Percentiles rank a stretch among this genome's conserved stretches.
phyloP scores from a whole-genome alignment of 306 rosid species.

The Corylus americana region DNA sequence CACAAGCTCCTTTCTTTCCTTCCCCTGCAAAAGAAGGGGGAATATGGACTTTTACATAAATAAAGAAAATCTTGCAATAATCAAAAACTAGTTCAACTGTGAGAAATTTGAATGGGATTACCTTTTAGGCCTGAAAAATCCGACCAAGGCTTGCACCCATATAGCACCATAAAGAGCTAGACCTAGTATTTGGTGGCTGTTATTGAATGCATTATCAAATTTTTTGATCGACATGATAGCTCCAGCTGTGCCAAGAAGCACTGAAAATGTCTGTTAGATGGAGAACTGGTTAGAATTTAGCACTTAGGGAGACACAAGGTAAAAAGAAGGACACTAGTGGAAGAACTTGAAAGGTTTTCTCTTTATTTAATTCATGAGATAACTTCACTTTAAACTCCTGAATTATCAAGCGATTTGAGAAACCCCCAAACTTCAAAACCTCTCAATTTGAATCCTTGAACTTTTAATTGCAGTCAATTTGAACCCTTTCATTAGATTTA shows the following conservation, averaged over 20 bases:
- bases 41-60: neutral
- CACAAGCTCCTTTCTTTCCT: conserved; percentile 74
- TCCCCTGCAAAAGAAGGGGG: conserved; percentile 51
- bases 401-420: too few relatives aligned
- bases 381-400: too few relatives aligned
- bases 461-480: too few relatives aligned
- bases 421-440: too few relatives aligned
- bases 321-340: neutral
- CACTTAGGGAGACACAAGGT: neutral
- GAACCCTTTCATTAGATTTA: too few relatives aligned
- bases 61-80: neutral
- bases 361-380: neutral
- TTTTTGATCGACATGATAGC: conserved; percentile 75
- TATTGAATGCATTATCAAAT: conserved; percentile 90
- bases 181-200: conserved; percentile 87
- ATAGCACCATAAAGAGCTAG: conserved; percentile 77
- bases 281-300: conserved; percentile 24
- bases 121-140: conserved; percentile 94
- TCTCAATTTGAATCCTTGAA: too few relatives aligned
- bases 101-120: conserved; percentile 11
- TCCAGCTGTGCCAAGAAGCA: conserved; percentile 73
- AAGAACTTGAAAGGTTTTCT: neutral
- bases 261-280: conserved; percentile 57
- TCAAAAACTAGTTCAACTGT: neutral
- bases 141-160: conserved; percentile 67